Base-by-base conservation (phyloP, 2,329 filamentous ascomycete genomes). In the Hymenoscyphus scutula region DNA sequence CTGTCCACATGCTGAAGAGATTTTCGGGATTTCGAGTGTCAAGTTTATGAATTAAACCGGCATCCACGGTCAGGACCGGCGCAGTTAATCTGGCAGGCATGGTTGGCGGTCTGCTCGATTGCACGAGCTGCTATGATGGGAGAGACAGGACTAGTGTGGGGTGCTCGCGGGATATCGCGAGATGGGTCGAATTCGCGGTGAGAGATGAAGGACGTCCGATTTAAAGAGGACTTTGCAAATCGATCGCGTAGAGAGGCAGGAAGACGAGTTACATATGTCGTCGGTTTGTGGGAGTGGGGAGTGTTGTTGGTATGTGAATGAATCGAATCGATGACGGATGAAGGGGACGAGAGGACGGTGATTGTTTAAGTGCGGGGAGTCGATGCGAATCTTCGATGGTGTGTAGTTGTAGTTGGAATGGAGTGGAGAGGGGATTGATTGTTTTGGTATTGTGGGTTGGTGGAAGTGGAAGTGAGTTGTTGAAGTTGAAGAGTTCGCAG, bases 1-100 rank as follows among this genome's bases (percentile, higher is more conserved):
- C 91, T 76, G 92, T 94, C 92, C 93, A 97, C 86, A 98, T 96
- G 81, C 91, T 93, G 79, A 95, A 96, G 58, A 98, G 86, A 74
- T 93, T 96, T 78, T 96, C 91, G 30, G 91, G 89, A 76, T 96
- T 96, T 69, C 89, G 85, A 1, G 94, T 97, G 78, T 98, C 93
- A 73, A 98, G 92, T 76, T 96, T 92, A 81, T 95, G 91, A 76
- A 99, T 93, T 70, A 94, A 89, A 75, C 89, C 91, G 68, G 91
- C 88, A 80, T 97, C 92, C 76, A 98, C 90, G 66, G 92, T 92
- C 74, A 98, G 83, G 75, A 98, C 90, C 73, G 94, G 90, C 65
- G 89, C 89, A 77, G 90, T 87, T 77, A 96, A 83, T 78, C 86
- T 84, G 74, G 90, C 87, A 79, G 92, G 91, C 94, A 98, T 98